Evolutionary conservation across 352 stramenopile species (phyloP).

Genomic region (Pythium aphanidermatum): DNA sequence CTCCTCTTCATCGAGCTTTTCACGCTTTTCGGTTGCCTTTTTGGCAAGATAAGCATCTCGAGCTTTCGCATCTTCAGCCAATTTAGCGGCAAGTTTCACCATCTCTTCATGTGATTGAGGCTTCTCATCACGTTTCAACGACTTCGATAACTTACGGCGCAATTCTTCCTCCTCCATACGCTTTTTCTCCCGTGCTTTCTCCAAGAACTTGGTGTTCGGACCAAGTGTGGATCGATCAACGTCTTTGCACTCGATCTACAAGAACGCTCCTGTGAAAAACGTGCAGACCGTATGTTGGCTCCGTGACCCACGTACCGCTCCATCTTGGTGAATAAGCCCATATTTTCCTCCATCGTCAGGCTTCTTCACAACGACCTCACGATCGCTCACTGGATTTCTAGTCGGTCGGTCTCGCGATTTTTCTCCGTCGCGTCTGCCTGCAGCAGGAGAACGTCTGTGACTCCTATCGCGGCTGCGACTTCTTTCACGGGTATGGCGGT

Average conservation of each 20-base stretch:
- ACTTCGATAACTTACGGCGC: constrained; percentile 53
- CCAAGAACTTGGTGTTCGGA: constrained; percentile 72
- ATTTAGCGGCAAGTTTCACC: constrained; percentile 46
- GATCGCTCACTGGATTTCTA: background rate
- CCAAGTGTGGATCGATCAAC: constrained; percentile 71
- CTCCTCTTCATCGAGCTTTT: constrained; percentile 51
- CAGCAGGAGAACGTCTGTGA: too few species aligned
- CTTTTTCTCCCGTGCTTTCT: constrained; percentile 61
- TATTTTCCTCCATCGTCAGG: constrained; percentile 44
- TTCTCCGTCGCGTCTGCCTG: constrained; percentile 1
- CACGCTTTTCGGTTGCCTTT: constrained; percentile 39
- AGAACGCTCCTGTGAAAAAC: too few species aligned
- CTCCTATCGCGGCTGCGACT: too few species aligned
- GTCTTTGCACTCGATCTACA: constrained; percentile 56
- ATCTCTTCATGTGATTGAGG: constrained; percentile 56
- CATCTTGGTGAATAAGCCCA: constrained; percentile 49
- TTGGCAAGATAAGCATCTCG: constrained; percentile 60
- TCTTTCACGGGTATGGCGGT: too few species aligned
- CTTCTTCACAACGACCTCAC: constrained; percentile 20
- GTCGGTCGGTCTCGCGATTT: background rate
- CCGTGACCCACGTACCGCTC: constrained; percentile 45
- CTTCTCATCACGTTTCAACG: constrained; percentile 9
- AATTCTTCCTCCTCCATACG: constrained; percentile 64
- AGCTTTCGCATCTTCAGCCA: constrained; percentile 68
- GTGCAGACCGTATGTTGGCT: too few species aligned